Evolutionary conservation across 345 rosid genomes (phyloP), one percentile per base, ranked within the genome.

Genomic region (Acer negundo): DNA sequence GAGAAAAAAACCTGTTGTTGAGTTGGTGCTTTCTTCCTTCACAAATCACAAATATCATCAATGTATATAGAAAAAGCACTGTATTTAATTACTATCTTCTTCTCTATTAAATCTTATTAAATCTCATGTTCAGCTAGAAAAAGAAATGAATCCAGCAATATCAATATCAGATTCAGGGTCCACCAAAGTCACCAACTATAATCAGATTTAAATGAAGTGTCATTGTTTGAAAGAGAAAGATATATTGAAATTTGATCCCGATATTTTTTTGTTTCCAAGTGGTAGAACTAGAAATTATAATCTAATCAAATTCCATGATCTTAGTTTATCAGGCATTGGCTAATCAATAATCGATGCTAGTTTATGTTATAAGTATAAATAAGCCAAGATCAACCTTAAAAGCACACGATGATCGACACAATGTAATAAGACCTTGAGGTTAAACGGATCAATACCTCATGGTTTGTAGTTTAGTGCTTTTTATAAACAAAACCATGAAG

Each of bases 121-220:
- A 38, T 59, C 44, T 40, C 67, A 40, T 58, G 67, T 35, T 71
- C 75, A 58, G 31, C 75, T 56, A 56, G 42, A 17, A 68, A 53
- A 55, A 40, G 11, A 24, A 19, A 16, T 7, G 4, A 16, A 51
- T 10, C 22, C 46, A 53, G 42, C 74, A 17, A 20, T 46, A 53
- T 22, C 62, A 16, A 28, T 42, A 42, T 42, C 46, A 35, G 38
- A 35, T 35, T 35, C 38, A 42, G 46, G 44, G 58, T 53, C 58
- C 58, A 53, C 35, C 31, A 28, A 28, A 28, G 31, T 28, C 31
- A 28, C 31, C 46, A 70, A 16, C 74, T 24, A 20, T 40, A 10
- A 11, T 20, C 19, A 10, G 42, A 56, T 51, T n/a, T 20, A 58
- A 56, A 53, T 16, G 58, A 72, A 56, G 64, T 35, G 11, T 31